A percentile compares a stretch with the other conserved stretches of the same genome.
These are phyloP conservation scores for Arthroderma uncinatum DNA, from an alignment of 2,329 filamentous ascomycete species.

Conservation along the genomic window DNA sequence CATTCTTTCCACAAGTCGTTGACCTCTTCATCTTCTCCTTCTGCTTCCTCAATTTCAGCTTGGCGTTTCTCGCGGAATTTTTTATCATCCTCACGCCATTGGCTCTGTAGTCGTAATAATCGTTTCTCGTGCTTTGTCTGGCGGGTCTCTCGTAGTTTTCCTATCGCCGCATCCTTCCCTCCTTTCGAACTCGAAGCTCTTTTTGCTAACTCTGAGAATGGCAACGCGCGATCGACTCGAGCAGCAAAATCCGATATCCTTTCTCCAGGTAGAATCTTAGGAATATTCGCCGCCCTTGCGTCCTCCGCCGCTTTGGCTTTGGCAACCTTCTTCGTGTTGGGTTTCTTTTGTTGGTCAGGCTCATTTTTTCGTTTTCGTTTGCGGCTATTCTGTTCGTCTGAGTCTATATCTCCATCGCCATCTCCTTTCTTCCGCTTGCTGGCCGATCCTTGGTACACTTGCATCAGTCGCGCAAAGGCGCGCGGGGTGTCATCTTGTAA, in stretches of 20 bases:
- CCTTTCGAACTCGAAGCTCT: constrained; percentile 43
- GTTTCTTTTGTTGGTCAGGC: constrained; percentile 11
- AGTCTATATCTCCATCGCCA: not conserved
- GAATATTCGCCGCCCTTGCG: constrained; percentile 24
- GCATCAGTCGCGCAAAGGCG: constrained; percentile 78
- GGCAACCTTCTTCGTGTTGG: constrained; percentile 7
- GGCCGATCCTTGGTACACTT: constrained; percentile 9
- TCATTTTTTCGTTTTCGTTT: constrained; percentile 38
- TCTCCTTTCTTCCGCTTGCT: not conserved
- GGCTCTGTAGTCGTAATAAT: constrained; percentile 50
- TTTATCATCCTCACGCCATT: constrained; percentile 47
- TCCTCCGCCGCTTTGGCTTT: constrained; percentile 15
- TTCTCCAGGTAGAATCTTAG: constrained; percentile 74
- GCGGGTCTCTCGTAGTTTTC: constrained; percentile 42
- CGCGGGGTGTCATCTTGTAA: constrained; percentile 67
- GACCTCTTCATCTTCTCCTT: constrained; percentile 52
- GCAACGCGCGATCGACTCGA: constrained; percentile 74
- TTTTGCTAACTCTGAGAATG: constrained; percentile 52
- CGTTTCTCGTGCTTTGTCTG: constrained; percentile 75
- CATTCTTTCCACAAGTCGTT: constrained; percentile 54
- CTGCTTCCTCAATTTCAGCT: constrained; percentile 59
- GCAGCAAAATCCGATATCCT: constrained; percentile 67
- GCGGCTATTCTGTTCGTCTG: constrained; percentile 32
- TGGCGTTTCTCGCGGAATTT: constrained; percentile 60
- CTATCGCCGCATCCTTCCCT: constrained; percentile 14